A percentile compares a stretch with the other conserved stretches of the same genome.
Evolutionary conservation across 148 eudicot genomes (phyloP).

Genomic region (Fallopia convolvulus): DNA sequence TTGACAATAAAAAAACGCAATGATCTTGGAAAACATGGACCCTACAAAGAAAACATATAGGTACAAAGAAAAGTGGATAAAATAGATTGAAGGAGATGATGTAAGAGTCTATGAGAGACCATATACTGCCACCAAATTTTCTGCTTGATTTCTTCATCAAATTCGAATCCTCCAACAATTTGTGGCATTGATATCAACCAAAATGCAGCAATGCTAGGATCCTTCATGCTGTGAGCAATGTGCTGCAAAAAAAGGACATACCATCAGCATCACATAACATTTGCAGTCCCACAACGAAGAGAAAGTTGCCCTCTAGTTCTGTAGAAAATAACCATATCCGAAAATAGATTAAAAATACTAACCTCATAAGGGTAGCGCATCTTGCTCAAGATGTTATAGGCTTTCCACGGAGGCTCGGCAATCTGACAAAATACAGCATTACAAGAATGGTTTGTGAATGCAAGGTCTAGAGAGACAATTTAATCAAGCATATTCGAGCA

Average conservation of each 20-base stretch:
- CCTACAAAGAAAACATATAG: neutral
- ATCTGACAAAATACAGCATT: conserved; percentile 36
- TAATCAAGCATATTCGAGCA: neutral
- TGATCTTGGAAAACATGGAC: neutral
- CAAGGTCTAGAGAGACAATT: neutral
- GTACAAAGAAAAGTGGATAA: neutral
- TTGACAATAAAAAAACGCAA: neutral
- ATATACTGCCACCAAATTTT: conserved; percentile 96
- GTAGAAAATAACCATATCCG: neutral
- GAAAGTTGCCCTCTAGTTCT: neutral
- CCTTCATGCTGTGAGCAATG: conserved; percentile 80
- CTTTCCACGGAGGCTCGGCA: conserved; percentile 95
- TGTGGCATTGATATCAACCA: conserved; percentile 95
- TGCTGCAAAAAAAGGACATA: conserved; percentile 47
- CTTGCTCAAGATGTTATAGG: conserved; percentile 56
- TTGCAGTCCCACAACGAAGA: neutral
- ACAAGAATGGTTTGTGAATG: neutral
- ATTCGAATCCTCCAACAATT: conserved; percentile 78
- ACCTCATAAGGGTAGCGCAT: conserved; percentile 95
- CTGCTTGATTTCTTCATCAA: conserved; percentile 83
- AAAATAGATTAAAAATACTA: conserved; percentile 5
- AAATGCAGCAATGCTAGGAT: conserved; percentile 95
- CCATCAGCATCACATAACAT: neutral
- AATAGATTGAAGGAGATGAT: neutral
- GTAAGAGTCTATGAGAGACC: conserved; percentile 28